A percentile compares a stretch with the other conserved stretches of the same genome.
phyloP scores from a whole-genome alignment of 2,329 filamentous ascomycete species.

The Waltergamsia citrina region DNA sequence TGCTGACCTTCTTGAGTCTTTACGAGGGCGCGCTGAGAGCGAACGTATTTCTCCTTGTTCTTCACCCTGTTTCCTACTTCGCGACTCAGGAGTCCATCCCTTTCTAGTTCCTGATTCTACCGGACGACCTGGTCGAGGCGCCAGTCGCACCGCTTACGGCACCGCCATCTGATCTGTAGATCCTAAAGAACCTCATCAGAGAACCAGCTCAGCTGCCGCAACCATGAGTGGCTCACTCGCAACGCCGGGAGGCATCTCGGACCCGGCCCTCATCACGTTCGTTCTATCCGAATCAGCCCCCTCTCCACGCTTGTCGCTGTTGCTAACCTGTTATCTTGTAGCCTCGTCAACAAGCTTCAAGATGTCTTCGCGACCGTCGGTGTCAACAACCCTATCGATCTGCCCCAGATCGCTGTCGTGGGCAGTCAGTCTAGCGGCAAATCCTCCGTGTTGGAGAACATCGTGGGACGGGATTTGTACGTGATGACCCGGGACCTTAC shows the following conservation, averaged over 20 bases:
- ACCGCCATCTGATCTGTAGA: no score
- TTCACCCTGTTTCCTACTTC: not conserved
- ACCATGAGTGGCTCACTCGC: conserved; percentile 26
- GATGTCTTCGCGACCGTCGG: conserved; percentile 99
- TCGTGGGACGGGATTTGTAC: conserved; percentile 96
- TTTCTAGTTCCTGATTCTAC: not conserved
- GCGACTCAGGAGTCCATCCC: conserved; percentile 4
- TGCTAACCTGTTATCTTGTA: conserved; percentile 20
- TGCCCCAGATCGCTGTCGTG: conserved; percentile 96
- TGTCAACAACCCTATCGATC: conserved; percentile 97
- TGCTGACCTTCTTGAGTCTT: no score
- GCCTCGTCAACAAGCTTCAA: conserved; percentile 96
- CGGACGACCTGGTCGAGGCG: not conserved
- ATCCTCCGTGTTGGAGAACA: conserved; percentile 98
- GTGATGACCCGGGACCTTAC: conserved; percentile 6
- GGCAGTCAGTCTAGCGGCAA: conserved; percentile 98
- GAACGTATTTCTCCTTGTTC: not conserved
- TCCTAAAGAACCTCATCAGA: not conserved
- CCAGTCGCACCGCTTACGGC: no score
- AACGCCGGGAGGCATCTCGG: conserved; percentile 50
- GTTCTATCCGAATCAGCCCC: conserved; percentile 12
- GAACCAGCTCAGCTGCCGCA: not conserved
- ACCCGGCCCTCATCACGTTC: conserved; percentile 58
- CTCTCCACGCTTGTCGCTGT: conserved; percentile 9
- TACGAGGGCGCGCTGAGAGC: not conserved